Base-by-base conservation (phyloP, 768 basidiomycete genomes). In the Melanogaster broomeanus region DNA sequence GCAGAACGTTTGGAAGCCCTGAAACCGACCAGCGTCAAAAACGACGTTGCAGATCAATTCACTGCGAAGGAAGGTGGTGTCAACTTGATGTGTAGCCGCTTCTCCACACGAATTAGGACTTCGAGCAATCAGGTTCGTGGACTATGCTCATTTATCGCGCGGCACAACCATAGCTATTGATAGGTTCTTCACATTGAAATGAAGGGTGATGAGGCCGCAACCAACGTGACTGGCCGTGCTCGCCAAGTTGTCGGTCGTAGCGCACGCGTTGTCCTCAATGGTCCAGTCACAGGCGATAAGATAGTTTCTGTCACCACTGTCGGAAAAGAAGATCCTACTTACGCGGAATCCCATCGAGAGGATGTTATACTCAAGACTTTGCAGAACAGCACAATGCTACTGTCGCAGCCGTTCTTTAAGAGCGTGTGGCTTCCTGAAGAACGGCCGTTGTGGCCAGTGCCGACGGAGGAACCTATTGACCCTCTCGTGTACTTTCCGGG, bases 291-390 rank as follows among this genome's bases (percentile, higher is more conserved):
- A 28, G 53, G 51, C 2, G 38, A 49, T 15, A 56, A 44, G 22
- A 52, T 68, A 42, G 15, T 59, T 16, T 63, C 66, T 4, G 71
- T 88, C 37, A 75, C 64, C 9, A 78, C 84, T 3, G 67, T 78
- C 38, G 86, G 84, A 3, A 77, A 74, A 25, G 83, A 78, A 47
- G 71, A 69, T 25, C 78, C 76, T 0, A 89, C 87, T 2, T 69
- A 57, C 16, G 85, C 88, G 3, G 85, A 88, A 48, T 45, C 56
- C 3, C 3, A 16, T 18, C 66, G 70, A 5, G 53, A 59, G 15
- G 42, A 18, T 6, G 30, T 68, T 38, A 51, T 73, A 12, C 64
- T 66, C 35, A 2, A 27, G 7, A 48, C 55, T 0, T 27, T 74
- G 10, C 66, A 68, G 25, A 10, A 40, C 4, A 18, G 1, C 10